Evolutionary conservation across 2,329 filamentous ascomycete genomes (phyloP).

Genomic region (Ophiostoma quercus): DNA sequence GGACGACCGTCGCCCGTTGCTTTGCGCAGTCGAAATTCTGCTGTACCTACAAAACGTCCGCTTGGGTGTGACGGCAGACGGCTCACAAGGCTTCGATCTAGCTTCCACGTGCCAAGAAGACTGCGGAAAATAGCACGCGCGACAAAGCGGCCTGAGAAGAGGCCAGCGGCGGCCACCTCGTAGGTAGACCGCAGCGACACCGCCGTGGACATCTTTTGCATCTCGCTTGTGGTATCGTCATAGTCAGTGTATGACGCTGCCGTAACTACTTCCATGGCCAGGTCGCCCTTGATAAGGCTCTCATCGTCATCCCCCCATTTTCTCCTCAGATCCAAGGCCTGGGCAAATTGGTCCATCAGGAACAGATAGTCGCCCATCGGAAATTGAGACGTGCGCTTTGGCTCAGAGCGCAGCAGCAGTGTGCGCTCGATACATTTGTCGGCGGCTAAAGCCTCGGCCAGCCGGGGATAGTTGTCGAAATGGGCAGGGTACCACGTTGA

Average conservation of each 20-base stretch:
- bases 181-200: slow-evolving; percentile 43
- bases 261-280: slow-evolving; percentile 50
- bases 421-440: slow-evolving; percentile 46
- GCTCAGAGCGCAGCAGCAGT: slow-evolving; percentile 47
- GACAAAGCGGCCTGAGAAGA: slow-evolving; percentile 49
- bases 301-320: slow-evolving; percentile 24
- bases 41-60: slow-evolving; percentile 60
- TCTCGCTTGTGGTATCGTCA: slow-evolving; percentile 10
- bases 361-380: slow-evolving; percentile 79
- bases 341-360: slow-evolving; percentile 65
- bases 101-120: slow-evolving; percentile 63
- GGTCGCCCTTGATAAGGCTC: slow-evolving; percentile 34
- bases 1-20: slow-evolving; percentile 49
- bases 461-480: slow-evolving; percentile 28
- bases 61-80: slow-evolving; percentile 54
- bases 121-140: slow-evolving; percentile 64
- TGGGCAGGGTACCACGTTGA: not conserved
- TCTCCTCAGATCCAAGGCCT: slow-evolving; percentile 50
- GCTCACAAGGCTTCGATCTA: slow-evolving; percentile 54
- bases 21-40: slow-evolving; percentile 57
- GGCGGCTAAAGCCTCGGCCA: slow-evolving; percentile 40
- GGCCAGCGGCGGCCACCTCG: slow-evolving; percentile 38
- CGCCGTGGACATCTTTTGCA: slow-evolving; percentile 29
- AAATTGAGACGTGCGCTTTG: slow-evolving; percentile 57
- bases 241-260: slow-evolving; percentile 47